A percentile compares a stretch with the other conserved stretches of the same genome.
These are phyloP conservation scores for Paecilomyces sp. DNA, from an alignment of 2,329 filamentous ascomycete species.

Conservation along the genomic window DNA sequence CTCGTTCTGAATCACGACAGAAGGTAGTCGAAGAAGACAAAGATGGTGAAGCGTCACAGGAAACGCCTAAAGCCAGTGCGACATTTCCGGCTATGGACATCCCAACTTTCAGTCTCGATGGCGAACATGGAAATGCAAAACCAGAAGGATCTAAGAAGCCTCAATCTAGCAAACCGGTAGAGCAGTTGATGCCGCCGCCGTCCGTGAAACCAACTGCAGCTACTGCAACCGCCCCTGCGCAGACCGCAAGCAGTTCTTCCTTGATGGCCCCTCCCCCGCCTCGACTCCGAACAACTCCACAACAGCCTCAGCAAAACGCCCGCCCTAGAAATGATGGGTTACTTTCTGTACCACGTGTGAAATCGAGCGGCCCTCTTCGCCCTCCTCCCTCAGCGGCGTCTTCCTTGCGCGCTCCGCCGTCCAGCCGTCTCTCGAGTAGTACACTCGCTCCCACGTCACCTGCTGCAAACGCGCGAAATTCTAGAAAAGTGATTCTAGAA, in stretches of 20 bases:
- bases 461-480: conserved; percentile 41
- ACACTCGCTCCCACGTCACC: conserved; percentile 36
- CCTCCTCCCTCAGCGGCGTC: conserved; percentile 39
- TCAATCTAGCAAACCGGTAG: conserved; percentile 6
- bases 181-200: conserved; percentile 3
- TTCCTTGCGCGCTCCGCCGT: conserved; percentile 33
- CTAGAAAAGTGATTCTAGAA: conserved; percentile 62
- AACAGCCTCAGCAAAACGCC: conserved; percentile 14
- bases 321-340: conserved; percentile 9
- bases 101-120: conserved; percentile 25
- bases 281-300: conserved; percentile 16
- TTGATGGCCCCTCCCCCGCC: conserved; percentile 28
- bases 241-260: conserved; percentile 13
- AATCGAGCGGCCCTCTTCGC: conserved; percentile 21
- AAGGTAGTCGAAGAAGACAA: conserved; percentile 1
- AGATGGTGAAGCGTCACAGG: conserved; percentile 17
- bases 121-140: conserved; percentile 5
- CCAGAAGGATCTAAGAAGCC: conserved; percentile 2
- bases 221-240: conserved; percentile 6
- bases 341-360: conserved; percentile 21
- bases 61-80: conserved; percentile 30
- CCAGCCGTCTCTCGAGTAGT: conserved; percentile 33
- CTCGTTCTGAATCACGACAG: not conserved
- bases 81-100: conserved; percentile 17
- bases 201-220: conserved; percentile 1